A percentile compares a stretch with the other conserved stretches of the same genome.
Evolutionary conservation across 2,329 filamentous ascomycete genomes (phyloP).

Genomic region (Colletotrichum siamense): DNA sequence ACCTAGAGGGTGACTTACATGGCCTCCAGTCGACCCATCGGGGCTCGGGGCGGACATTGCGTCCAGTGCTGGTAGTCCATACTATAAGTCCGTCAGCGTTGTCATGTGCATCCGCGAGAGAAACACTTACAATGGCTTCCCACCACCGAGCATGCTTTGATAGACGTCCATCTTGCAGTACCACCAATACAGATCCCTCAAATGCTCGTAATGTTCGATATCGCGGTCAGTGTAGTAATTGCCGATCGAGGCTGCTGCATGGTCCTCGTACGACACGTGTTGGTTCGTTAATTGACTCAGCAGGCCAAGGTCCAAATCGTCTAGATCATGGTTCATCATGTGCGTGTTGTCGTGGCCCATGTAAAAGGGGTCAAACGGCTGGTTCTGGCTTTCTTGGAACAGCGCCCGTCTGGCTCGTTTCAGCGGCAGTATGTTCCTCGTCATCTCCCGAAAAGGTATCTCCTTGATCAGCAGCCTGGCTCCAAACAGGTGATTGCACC

Average conservation of each 20-base stretch:
- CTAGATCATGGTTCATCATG: slow-evolving; percentile 33
- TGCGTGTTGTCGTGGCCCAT: slow-evolving; percentile 25
- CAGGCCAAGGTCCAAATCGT: slow-evolving; percentile 47
- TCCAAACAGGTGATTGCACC: slow-evolving; percentile 90
- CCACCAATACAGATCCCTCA: slow-evolving; percentile 94
- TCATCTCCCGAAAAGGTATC: slow-evolving; percentile 78
- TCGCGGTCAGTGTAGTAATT: slow-evolving; percentile 61
- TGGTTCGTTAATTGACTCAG: slow-evolving; percentile 47
- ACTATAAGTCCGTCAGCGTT: slow-evolving; percentile 48
- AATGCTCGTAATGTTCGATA: slow-evolving; percentile 78
- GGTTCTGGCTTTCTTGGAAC: slow-evolving; percentile 40
- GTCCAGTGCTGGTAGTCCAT: slow-evolving; percentile 82
- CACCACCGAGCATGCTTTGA: slow-evolving; percentile 88
- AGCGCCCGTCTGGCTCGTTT: slow-evolving; percentile 50
- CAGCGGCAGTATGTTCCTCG: slow-evolving; percentile 70
- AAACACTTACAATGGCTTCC: slow-evolving; percentile 77
- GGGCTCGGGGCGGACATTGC: slow-evolving; percentile 86
- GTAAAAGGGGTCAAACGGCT: slow-evolving; percentile 28
- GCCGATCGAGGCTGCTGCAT: slow-evolving; percentile 23
- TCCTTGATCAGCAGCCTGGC: slow-evolving; percentile 83
- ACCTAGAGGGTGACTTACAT: slow-evolving; percentile 52
- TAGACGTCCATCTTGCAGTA: slow-evolving; percentile 94
- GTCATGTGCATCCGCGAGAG: not conserved
- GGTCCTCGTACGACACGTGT: slow-evolving; percentile 30
- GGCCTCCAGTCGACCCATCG: slow-evolving; percentile 77